Evolutionary conservation across 257 asterid genomes (phyloP).

Genomic region (Solanum pennellii): DNA sequence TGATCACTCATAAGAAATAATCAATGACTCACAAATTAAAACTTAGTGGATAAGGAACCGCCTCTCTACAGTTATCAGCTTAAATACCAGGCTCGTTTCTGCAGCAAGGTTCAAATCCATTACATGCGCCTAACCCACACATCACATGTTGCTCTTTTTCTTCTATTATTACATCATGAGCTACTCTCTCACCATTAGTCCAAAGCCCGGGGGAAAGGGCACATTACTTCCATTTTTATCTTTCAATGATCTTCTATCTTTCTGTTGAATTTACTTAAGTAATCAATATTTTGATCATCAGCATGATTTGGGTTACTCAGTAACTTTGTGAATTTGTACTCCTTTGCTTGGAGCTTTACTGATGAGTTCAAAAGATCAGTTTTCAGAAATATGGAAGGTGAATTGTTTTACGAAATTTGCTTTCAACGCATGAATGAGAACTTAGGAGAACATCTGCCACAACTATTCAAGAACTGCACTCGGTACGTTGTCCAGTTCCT

Average conservation of each 20-base stretch:
- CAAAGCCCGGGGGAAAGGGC: not conserved
- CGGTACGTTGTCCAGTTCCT: too few species aligned
- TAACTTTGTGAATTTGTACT: too few species aligned
- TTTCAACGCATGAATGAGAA: too few species aligned
- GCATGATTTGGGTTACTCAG: too few species aligned
- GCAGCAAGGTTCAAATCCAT: not conserved
- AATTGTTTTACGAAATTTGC: too few species aligned
- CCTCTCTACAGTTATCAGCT: not conserved
- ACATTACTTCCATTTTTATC: not conserved
- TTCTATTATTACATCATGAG: not conserved
- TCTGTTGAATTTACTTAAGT: too few species aligned
- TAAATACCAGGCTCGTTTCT: not conserved
- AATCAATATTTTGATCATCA: too few species aligned
- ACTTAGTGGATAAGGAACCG: not conserved
- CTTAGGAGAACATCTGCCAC: too few species aligned
- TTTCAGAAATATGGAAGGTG: too few species aligned
- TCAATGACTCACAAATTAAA: not conserved
- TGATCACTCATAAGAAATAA: not conserved
- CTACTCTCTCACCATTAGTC: not conserved
- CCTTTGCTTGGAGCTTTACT: too few species aligned
- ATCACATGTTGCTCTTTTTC: not conserved
- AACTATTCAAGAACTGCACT: too few species aligned
- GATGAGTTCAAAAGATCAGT: too few species aligned
- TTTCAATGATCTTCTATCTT: not conserved
- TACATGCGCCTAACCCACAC: not conserved